phyloP scores from a whole-genome alignment of 1,284 basidiomycete species.

The Boletus holoroseus region DNA sequence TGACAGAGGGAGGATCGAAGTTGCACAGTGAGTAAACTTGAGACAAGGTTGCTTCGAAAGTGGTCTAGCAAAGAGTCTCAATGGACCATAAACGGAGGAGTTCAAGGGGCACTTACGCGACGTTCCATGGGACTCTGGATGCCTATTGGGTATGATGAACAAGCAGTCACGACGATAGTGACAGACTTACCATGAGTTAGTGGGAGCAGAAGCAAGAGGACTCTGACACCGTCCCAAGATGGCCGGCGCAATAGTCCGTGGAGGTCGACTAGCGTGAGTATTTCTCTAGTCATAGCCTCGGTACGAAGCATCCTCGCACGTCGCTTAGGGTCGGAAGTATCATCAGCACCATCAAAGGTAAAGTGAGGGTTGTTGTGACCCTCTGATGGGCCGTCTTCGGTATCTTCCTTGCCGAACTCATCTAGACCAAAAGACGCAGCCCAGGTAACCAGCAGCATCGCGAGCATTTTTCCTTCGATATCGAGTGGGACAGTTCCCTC shows the following conservation, averaged over 20 bases:
- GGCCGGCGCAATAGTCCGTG: constrained; percentile 76
- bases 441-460: constrained; percentile 75
- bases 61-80: constrained; percentile 33
- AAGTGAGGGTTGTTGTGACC: constrained; percentile 14
- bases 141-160: constrained; percentile 32
- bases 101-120: constrained; percentile 33
- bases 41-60: constrained; percentile 57
- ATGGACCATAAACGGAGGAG: not conserved
- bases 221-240: constrained; percentile 79
- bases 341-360: constrained; percentile 14
- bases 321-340: constrained; percentile 22
- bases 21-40: constrained; percentile 72
- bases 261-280: constrained; percentile 73
- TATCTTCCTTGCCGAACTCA: constrained; percentile 49
- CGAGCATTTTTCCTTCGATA: constrained; percentile 58
- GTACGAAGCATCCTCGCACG: constrained; percentile 28
- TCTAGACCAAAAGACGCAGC: constrained; percentile 82
- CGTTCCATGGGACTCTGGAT: constrained; percentile 48
- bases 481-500: constrained; percentile 54
- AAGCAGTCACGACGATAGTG: constrained; percentile 5
- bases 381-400: constrained; percentile 21
- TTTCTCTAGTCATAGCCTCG: constrained; percentile 61
- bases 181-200: constrained; percentile 64
- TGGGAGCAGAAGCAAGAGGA: constrained; percentile 71
- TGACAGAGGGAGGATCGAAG: constrained; percentile 41